Percentiles rank a stretch among this genome's conserved stretches.
Conservation (phyloP, 164 flowering plant genomes). For the Chloranthus sessilifolius region DNA sequence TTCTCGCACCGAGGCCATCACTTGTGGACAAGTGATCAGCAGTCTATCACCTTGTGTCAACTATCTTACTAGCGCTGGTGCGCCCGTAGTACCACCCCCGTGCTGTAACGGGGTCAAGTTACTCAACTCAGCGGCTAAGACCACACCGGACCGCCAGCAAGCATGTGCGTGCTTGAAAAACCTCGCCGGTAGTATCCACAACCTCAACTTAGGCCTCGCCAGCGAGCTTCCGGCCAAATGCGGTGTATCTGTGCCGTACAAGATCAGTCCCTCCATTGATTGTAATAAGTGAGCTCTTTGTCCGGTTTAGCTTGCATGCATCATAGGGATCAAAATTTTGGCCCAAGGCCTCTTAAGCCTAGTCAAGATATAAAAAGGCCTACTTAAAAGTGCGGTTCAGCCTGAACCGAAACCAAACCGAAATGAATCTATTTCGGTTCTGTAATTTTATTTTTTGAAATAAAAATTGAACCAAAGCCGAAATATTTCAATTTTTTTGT, state of each 20-base stretch:
- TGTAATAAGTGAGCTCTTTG: constrained; percentile 29
- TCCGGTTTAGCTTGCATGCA: too few relatives aligned
- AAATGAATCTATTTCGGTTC: too few relatives aligned
- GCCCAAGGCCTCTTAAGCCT: background rate
- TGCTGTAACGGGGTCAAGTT: constrained; percentile 10
- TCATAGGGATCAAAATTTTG: too few relatives aligned
- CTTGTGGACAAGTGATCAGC: constrained; percentile 12
- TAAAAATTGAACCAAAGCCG: too few relatives aligned
- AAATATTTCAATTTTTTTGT: too few relatives aligned
- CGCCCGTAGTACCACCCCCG: constrained; percentile 1
- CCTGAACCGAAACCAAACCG: too few relatives aligned
- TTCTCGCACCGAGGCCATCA: constrained; percentile 18
- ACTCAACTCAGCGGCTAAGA: constrained; percentile 6
- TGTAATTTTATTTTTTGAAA: too few relatives aligned
- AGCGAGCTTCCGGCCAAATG: constrained; percentile 21
- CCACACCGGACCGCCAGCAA: constrained; percentile 11
- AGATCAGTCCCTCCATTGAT: constrained; percentile 26
- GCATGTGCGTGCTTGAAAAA: constrained; percentile 25
- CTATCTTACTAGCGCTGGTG: constrained; percentile 11
- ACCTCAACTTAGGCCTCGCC: constrained; percentile 6
- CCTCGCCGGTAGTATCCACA: background rate
- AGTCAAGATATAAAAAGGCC: background rate
- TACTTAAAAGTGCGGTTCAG: background rate
- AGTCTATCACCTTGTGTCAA: constrained; percentile 14
- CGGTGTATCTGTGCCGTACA: constrained; percentile 25